These are phyloP conservation scores for Cryptosporidium tyzzeri DNA, from an alignment of 169 alveolate species.

Conservation along the genomic window DNA sequence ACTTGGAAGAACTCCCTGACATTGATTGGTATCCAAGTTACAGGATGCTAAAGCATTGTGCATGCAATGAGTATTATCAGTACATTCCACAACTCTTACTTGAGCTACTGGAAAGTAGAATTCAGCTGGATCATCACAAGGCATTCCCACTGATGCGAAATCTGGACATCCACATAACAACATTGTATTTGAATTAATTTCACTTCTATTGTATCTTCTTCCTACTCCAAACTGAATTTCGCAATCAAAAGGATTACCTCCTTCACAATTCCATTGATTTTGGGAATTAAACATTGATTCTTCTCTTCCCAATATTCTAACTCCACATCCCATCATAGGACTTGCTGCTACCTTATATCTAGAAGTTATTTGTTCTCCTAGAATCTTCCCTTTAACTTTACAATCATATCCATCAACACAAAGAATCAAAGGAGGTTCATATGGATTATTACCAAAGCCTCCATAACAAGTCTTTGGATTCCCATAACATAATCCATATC, in stretches of 20 bases:
- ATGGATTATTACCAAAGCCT: conserved; percentile 73
- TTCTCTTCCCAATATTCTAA: conserved; percentile 42
- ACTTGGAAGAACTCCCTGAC: conserved; percentile 73
- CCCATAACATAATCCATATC: conserved; percentile 72
- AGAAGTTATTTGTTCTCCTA: conserved; percentile 71
- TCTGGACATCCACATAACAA: conserved; percentile 72
- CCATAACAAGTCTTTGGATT: conserved; percentile 74
- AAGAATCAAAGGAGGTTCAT: conserved; percentile 56
- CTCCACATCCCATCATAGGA: conserved; percentile 75
- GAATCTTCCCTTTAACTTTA: conserved; percentile 54
- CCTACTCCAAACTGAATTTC: conserved; percentile 76
- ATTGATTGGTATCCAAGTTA: conserved; percentile 58
- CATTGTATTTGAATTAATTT: conserved; percentile 40
- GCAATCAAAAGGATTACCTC: conserved; percentile 75
- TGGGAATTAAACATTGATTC: conserved; percentile 71
- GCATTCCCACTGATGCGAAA: conserved; percentile 66
- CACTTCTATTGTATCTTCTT: conserved; percentile 73
- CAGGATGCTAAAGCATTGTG: conserved; percentile 74
- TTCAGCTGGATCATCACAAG: conserved; percentile 74
- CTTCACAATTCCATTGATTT: conserved; percentile 63
- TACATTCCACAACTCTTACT: conserved; percentile 64
- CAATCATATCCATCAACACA: conserved; percentile 76
- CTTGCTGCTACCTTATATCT: conserved; percentile 73
- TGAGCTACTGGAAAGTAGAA: conserved; percentile 71
- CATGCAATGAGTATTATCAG: conserved; percentile 73